These are phyloP conservation scores for Babesia ovis DNA, from an alignment of 169 alveolate species.

Conservation along the genomic window DNA sequence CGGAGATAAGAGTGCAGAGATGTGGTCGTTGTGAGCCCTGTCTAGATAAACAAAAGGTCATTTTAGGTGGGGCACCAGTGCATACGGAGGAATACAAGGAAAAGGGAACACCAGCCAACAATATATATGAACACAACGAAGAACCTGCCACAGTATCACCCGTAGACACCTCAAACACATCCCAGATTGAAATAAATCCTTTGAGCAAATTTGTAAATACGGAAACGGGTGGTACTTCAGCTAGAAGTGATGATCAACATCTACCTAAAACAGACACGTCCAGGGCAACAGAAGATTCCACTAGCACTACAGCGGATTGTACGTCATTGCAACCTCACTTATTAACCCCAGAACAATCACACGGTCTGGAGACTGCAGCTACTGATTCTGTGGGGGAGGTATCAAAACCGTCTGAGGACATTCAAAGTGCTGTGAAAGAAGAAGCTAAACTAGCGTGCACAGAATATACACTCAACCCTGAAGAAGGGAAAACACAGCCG, in stretches of 20 bases:
- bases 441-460: too few relatives aligned
- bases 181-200: too few relatives aligned
- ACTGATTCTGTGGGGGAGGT: too few relatives aligned
- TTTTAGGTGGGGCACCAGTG: not conserved
- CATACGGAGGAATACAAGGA: not conserved
- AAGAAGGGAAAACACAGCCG: too few relatives aligned
- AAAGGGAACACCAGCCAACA: not conserved
- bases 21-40: conserved; percentile 35
- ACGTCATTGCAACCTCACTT: too few relatives aligned
- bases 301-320: not conserved
- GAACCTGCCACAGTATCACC: too few relatives aligned
- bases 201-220: too few relatives aligned
- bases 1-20: not conserved
- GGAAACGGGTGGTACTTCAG: not conserved
- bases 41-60: not conserved
- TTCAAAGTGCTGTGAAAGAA: too few relatives aligned
- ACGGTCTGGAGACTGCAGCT: not conserved
- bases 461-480: too few relatives aligned
- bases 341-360: not conserved
- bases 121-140: not conserved
- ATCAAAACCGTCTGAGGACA: not conserved
- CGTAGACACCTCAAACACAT: too few relatives aligned
- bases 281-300: not conserved
- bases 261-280: not conserved
- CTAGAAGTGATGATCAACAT: not conserved